These are phyloP conservation scores for Dactylellina leptospora DNA, from an alignment of 2,329 filamentous ascomycete species.

Conservation along the genomic window DNA sequence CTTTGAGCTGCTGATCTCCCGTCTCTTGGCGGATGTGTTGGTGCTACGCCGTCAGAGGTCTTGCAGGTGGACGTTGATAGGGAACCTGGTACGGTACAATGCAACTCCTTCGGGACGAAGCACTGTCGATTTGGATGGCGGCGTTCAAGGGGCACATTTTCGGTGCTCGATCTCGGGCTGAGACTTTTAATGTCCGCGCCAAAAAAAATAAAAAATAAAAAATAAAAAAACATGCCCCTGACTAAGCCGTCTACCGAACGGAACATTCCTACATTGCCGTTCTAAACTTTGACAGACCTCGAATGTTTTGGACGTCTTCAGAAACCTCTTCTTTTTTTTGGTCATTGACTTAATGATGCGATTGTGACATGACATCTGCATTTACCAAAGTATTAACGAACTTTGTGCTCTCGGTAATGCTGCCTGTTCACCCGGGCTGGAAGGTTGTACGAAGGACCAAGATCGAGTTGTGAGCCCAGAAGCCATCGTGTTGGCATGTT, in stretches of 20 bases:
- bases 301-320: too few relatives aligned
- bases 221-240: constrained; percentile 2
- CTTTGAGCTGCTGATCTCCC: constrained; percentile 19
- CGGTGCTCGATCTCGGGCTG: constrained; percentile 9
- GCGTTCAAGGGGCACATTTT: neutral
- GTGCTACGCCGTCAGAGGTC: neutral
- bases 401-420: constrained; percentile 30
- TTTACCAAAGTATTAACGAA: neutral
- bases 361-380: constrained; percentile 33
- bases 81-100: too few relatives aligned
- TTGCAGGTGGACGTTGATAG: too few relatives aligned
- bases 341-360: constrained; percentile 22
- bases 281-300: too few relatives aligned
- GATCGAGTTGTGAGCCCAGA: too few relatives aligned
- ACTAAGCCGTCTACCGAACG: neutral
- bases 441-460: constrained; percentile 1
- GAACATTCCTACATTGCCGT: neutral
- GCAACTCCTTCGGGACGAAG: too few relatives aligned
- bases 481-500: too few relatives aligned
- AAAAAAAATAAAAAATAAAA: too few relatives aligned
- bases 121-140: neutral
- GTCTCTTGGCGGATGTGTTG: constrained; percentile 16
- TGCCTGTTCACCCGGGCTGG: constrained; percentile 2
- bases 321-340: too few relatives aligned
- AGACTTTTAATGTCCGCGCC: neutral